A percentile compares a stretch with the other conserved stretches of the same genome.
Evolutionary conservation across 2,329 filamentous ascomycete species (phyloP).

Genomic region (Diaporthe amygdali): DNA sequence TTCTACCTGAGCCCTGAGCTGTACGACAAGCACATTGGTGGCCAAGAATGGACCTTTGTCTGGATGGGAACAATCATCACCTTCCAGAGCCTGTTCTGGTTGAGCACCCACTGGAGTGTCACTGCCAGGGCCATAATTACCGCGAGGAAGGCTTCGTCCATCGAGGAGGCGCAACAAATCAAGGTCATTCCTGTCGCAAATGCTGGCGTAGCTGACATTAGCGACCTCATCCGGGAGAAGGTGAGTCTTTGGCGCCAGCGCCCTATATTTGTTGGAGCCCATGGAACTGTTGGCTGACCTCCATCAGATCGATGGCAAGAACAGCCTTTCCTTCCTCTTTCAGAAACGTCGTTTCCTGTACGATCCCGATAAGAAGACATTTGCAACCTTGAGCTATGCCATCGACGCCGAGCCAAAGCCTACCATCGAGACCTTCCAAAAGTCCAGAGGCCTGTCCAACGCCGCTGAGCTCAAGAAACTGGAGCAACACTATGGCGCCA

Average conservation of each 20-base stretch:
- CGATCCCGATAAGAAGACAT: slow-evolving; percentile 72
- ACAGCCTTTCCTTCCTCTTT: slow-evolving; percentile 88
- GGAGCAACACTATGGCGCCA: slow-evolving; percentile 92
- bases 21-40: slow-evolving; percentile 90
- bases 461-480: slow-evolving; percentile 79
- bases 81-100: slow-evolving; percentile 85
- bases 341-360: slow-evolving; percentile 98
- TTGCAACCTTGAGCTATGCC: slow-evolving; percentile 80
- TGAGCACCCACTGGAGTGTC: slow-evolving; percentile 98
- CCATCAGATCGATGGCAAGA: slow-evolving; percentile 69
- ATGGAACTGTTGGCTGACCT: slow-evolving; percentile 17
- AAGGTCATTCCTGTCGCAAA: slow-evolving; percentile 92
- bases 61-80: slow-evolving; percentile 90
- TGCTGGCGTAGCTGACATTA: slow-evolving; percentile 88
- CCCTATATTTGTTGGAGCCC: background rate
- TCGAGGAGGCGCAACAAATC: slow-evolving; percentile 82
- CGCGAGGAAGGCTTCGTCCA: slow-evolving; percentile 69
- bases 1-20: slow-evolving; percentile 83
- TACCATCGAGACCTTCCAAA: slow-evolving; percentile 77
- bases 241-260: slow-evolving; percentile 41
- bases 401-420: slow-evolving; percentile 89
- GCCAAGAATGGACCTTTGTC: slow-evolving; percentile 98
- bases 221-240: slow-evolving; percentile 77
- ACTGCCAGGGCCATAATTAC: slow-evolving; percentile 84
- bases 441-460: slow-evolving; percentile 75